Conservation (phyloP, 129 eudicot genomes). For the Logfia minima region DNA sequence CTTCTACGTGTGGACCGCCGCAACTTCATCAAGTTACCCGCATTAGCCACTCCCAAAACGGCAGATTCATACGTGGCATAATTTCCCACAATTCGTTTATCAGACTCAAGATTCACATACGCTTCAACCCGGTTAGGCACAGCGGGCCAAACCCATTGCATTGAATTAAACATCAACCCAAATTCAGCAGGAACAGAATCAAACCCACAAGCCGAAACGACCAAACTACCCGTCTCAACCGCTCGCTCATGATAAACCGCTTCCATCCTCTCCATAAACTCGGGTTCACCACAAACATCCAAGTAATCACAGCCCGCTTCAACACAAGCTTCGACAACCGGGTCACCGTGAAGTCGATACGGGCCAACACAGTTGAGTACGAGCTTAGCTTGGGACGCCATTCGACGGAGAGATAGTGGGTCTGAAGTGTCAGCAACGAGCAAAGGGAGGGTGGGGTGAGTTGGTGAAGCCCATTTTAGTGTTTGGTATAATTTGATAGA, state of each 20-base stretch:
- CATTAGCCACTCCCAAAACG: slow-evolving; percentile 75
- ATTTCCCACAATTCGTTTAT: slow-evolving; percentile 61
- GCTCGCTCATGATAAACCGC: slow-evolving; percentile 57
- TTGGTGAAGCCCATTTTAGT: slow-evolving; percentile 57
- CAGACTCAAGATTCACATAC: slow-evolving; percentile 59
- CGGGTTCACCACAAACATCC: slow-evolving; percentile 72
- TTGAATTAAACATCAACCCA: slow-evolving; percentile 60
- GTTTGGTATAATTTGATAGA: slow-evolving; percentile 37
- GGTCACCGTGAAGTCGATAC: slow-evolving; percentile 54
- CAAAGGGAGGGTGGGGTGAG: slow-evolving; percentile 40
- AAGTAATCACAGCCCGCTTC: slow-evolving; percentile 69
- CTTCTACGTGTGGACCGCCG: slow-evolving; percentile 61
- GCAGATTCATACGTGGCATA: slow-evolving; percentile 77
- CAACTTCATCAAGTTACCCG: slow-evolving; percentile 41
- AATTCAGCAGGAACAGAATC: slow-evolving; percentile 82
- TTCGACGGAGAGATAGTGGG: slow-evolving; percentile 51
- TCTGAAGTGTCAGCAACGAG: slow-evolving; percentile 52
- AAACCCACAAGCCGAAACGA: slow-evolving; percentile 86
- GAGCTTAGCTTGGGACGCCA: slow-evolving; percentile 64
- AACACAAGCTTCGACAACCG: slow-evolving; percentile 66
- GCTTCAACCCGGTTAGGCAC: slow-evolving; percentile 65
- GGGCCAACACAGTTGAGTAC: slow-evolving; percentile 74
- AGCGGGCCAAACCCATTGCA: slow-evolving; percentile 58
- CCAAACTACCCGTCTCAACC: slow-evolving; percentile 57
- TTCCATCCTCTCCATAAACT: slow-evolving; percentile 82